Evolutionary conservation across 345 rosid genomes (phyloP).

Genomic region (Brassica rapa): DNA sequence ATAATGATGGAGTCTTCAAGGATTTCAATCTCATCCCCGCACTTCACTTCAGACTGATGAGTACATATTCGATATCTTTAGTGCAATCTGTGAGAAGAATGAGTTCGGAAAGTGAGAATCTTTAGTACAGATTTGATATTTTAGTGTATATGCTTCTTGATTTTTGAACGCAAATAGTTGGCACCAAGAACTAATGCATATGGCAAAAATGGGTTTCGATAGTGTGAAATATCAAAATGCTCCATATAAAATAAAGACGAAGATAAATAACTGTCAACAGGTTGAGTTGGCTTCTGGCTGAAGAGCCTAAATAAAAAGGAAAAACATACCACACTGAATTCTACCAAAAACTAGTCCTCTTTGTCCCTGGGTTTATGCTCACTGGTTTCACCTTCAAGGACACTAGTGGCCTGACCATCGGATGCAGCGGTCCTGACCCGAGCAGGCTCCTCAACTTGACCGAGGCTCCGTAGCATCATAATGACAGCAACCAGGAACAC

Average conservation of each 20-base stretch:
- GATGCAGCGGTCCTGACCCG: constrained; percentile 45
- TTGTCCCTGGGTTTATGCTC: constrained; percentile 55
- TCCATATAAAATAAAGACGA: background rate
- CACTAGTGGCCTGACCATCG: constrained; percentile 37
- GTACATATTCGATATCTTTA: background rate
- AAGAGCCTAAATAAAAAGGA: constrained; percentile 13
- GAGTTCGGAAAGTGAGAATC: background rate
- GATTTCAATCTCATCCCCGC: background rate
- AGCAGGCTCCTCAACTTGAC: constrained; percentile 57
- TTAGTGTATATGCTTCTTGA: constrained; percentile 2
- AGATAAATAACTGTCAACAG: constrained; percentile 7
- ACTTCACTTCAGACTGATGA: background rate
- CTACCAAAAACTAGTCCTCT: constrained; percentile 57
- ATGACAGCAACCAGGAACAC: constrained; percentile 67
- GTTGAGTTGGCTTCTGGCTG: constrained; percentile 1
- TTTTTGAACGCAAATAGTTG: background rate
- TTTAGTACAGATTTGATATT: background rate
- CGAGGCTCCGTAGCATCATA: constrained; percentile 55
- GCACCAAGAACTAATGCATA: constrained; percentile 15
- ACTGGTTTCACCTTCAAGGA: constrained; percentile 44
- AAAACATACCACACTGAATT: constrained; percentile 23
- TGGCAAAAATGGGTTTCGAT: background rate
- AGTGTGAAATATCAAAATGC: constrained; percentile 4
- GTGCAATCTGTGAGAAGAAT: background rate
- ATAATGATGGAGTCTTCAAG: background rate